A percentile compares a stretch with the other conserved stretches of the same genome.
phyloP scores from a whole-genome alignment of 225 moss, liverwort and hornwort species.

The Pleurozium schreberi region DNA sequence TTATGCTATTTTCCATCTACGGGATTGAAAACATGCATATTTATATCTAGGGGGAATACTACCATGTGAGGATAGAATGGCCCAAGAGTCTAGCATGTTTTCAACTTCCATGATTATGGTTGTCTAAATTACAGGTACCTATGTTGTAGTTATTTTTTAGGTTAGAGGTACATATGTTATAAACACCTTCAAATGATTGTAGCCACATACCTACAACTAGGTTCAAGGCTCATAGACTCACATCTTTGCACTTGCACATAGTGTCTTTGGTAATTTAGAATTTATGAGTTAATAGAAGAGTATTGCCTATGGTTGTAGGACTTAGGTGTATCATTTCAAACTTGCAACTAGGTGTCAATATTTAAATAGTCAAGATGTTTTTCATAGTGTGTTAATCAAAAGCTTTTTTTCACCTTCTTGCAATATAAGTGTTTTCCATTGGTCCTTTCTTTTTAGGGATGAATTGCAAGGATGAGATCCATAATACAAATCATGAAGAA shows the following conservation, averaged over 20 bases:
- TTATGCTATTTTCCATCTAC: rapidly evolving
- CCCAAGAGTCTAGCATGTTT: too few species aligned
- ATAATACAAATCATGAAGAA: rapidly evolving
- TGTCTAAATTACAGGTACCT: too few species aligned
- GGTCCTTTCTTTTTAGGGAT: background rate
- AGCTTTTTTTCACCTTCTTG: rapidly evolving
- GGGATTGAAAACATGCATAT: rapidly evolving
- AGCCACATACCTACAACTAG: too few species aligned
- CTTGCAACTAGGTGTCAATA: background rate
- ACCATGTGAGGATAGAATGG: too few species aligned
- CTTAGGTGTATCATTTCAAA: background rate
- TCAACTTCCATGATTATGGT: too few species aligned
- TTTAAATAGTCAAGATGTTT: background rate
- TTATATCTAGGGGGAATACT: too few species aligned
- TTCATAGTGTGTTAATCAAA: background rate
- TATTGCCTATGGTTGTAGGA: background rate
- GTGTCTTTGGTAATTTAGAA: background rate
- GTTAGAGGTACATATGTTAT: too few species aligned
- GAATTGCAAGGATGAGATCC: background rate
- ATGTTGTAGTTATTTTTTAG: too few species aligned
- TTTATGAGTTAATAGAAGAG: rapidly evolving
- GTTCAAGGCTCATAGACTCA: too few species aligned
- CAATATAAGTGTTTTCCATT: background rate
- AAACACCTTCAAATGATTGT: too few species aligned
- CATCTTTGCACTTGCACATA: too few species aligned